phyloP scores from a whole-genome alignment of 192 early-diverging fungal genomes.

The Entomortierella beljakovae region DNA sequence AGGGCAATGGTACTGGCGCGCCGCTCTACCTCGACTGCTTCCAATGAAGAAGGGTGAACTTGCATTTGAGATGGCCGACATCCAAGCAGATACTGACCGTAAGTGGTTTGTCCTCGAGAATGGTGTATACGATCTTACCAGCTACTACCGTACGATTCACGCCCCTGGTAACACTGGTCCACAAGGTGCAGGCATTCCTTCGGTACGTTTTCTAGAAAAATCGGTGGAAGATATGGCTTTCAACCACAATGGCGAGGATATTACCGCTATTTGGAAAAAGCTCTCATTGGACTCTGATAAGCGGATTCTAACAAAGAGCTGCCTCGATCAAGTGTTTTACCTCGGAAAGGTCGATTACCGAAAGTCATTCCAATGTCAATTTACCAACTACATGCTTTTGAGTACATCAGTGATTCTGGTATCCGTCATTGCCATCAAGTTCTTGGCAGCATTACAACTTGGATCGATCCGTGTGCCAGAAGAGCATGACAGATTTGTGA shows the following conservation, averaged over 20 bases:
- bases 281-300: conserved; percentile 39
- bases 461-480: conserved; percentile 78
- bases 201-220: conserved; percentile 69
- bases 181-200: conserved; percentile 48
- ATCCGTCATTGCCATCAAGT: conserved; percentile 84
- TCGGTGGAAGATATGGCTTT: conserved; percentile 70
- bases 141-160: conserved; percentile 67
- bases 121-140: conserved; percentile 72
- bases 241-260: conserved; percentile 67
- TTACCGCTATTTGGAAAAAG: conserved; percentile 66
- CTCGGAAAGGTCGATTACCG: conserved; percentile 86
- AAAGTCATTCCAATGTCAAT: conserved; percentile 77
- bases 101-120: conserved; percentile 71
- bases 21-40: conserved; percentile 62
- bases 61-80: conserved; percentile 64
- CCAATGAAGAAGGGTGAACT: conserved; percentile 68
- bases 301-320: conserved; percentile 63
- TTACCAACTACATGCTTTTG: conserved; percentile 89
- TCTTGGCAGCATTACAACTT: conserved; percentile 83
- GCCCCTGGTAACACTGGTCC: conserved; percentile 53
- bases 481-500: conserved; percentile 95
- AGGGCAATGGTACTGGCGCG: conserved; percentile 62
- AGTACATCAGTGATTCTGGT: conserved; percentile 81
- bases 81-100: conserved; percentile 56
- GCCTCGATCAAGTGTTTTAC: conserved; percentile 88